Evolutionary conservation across 257 asterid genomes (phyloP), one percentile per base, ranked within the genome.

Genomic region (Capsicum baccatum): DNA sequence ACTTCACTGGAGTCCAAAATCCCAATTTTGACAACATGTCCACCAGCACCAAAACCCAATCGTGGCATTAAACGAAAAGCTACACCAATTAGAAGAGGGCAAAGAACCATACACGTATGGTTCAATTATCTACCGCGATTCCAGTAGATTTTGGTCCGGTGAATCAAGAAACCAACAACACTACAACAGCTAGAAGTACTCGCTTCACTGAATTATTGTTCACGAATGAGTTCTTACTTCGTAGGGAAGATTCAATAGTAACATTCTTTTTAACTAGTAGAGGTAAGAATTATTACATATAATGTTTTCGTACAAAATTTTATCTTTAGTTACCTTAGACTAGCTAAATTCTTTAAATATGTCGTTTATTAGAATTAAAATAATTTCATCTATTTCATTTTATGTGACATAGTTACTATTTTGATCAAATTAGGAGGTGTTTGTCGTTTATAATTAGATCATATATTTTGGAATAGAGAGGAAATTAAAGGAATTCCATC

Each of bases 1-100:
- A 81, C 81, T 6, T 85, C 87, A 15, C 57, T 71, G 79, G 87
- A 81, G 39, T 79, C 83, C 3, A 85, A 52, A 69, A 85, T 85
- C 55, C 85, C 87, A 63, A 55, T 64, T 8, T 6, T 78, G 48
- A 58, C 78, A 47, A 44, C 21, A 55, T 85, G 87, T 54, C 87
- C 87, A 50, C 83, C 74, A 6, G 83, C 87, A 13, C 87, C 87
- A 81, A 83, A 60, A 79, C 17, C 42, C 55, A 57, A 37, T 6
- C 9, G 9, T 13, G 57, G 79, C 26, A 44, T 4, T 37, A 79
- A 80, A 57, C 70, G 82, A 48, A 80, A 85, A 70, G 54, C 54
- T n/a, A 57, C 81, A 19, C 35, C 71, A 4, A 35, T 37, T 59
- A 59, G 50, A 60, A 84, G 67, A 80, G 69, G 71, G 67, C 35